Evolutionary conservation across 164 flowering plant species (phyloP).

Genomic region (Tetrastigma voinierianum): DNA sequence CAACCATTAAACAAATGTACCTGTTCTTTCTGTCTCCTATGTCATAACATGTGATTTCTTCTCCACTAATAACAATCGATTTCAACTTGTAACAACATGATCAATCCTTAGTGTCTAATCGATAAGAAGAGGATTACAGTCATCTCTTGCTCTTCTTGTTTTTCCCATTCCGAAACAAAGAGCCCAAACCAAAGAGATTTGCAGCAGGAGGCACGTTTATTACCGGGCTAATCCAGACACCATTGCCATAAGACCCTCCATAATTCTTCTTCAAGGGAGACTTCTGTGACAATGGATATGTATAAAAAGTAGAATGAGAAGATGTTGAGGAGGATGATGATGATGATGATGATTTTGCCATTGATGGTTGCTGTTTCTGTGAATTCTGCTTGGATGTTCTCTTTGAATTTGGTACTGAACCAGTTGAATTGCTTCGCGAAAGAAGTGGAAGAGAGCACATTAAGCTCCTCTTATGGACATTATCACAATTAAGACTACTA

Average conservation of each 20-base stretch:
- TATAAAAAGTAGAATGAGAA: constrained; percentile 2
- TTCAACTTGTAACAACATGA: background rate
- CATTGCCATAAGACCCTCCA: constrained; percentile 26
- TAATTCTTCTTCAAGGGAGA: constrained; percentile 24
- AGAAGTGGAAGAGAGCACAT: constrained; percentile 15
- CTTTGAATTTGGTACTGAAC: constrained; percentile 13
- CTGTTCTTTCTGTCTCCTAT: constrained; percentile 18
- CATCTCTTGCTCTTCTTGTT: constrained; percentile 33
- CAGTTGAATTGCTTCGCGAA: constrained; percentile 23
- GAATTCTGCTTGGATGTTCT: constrained; percentile 1
- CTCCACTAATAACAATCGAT: background rate
- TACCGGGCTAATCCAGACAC: constrained; percentile 32
- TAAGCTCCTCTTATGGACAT: constrained; percentile 3
- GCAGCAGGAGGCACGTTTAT: constrained; percentile 40
- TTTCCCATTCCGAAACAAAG: constrained; percentile 31
- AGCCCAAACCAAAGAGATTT: constrained; percentile 41
- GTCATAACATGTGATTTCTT: constrained; percentile 10
- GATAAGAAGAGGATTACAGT: background rate
- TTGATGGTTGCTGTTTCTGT: constrained; percentile 20
- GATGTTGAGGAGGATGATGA: constrained; percentile 12
- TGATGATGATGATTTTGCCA: constrained; percentile 9
- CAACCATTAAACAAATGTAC: constrained; percentile 15
- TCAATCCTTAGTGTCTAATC: too few relatives aligned
- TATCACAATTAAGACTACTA: constrained; percentile 8
- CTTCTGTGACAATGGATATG: constrained; percentile 20